Evolutionary conservation across 768 basidiomycete genomes (phyloP).

Genomic region (Panaeolus cyanescens): DNA sequence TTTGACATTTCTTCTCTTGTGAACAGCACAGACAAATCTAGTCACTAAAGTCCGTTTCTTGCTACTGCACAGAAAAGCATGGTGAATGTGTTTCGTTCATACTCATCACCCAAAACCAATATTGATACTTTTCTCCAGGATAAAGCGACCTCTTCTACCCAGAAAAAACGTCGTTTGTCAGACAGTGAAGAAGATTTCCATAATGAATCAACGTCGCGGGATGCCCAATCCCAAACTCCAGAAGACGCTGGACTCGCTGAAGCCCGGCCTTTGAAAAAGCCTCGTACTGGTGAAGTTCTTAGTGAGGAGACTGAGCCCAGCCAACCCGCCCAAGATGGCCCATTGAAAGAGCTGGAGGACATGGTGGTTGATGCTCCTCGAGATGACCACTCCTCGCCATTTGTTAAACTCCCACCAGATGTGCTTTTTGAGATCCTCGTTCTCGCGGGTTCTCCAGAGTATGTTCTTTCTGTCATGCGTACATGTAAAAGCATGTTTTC

Average conservation of each 20-base stretch:
- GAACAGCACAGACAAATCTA: no score
- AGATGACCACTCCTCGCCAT: not conserved
- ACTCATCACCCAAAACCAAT: no score
- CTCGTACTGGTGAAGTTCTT: not conserved
- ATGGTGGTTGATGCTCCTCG: not conserved
- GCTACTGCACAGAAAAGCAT: no score
- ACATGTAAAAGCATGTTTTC: slow-evolving; percentile 55
- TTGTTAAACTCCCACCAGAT: slow-evolving; percentile 55
- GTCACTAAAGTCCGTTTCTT: no score
- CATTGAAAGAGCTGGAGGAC: not conserved
- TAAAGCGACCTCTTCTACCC: no score
- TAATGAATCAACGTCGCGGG: not conserved
- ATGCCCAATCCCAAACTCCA: not conserved
- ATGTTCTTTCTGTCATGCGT: slow-evolving; percentile 61
- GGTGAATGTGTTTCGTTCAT: no score
- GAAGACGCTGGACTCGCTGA: not conserved
- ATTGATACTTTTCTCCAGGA: no score
- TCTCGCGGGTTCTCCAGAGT: slow-evolving; percentile 50
- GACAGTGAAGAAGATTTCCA: not conserved
- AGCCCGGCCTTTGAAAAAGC: not conserved
- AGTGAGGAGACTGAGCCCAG: not conserved
- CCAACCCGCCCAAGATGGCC: not conserved
- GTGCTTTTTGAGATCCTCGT: slow-evolving; percentile 65
- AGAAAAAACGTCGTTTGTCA: not conserved
- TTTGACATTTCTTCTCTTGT: no score